These are phyloP conservation scores for Paratinospora sagittata DNA, from an alignment of 164 flowering plant genomes.

Conservation along the genomic window DNA sequence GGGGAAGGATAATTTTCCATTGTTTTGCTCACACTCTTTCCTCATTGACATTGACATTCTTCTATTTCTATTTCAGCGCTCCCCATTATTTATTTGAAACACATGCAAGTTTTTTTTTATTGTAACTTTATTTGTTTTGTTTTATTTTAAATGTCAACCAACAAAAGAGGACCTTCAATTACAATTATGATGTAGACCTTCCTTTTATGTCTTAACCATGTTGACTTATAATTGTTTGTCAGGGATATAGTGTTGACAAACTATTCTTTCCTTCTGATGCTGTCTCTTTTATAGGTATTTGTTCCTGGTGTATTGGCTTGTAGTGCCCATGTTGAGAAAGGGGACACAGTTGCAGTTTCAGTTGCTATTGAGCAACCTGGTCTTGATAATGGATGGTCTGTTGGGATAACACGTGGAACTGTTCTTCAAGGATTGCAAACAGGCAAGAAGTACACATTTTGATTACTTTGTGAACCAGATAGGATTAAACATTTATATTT, in stretches of 20 bases:
- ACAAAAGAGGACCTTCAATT: no score
- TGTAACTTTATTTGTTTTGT: no score
- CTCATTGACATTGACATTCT: neutral
- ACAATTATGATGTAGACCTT: no score
- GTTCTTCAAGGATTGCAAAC: constrained; percentile 62
- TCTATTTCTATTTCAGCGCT: no score
- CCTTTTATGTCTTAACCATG: neutral
- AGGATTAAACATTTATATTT: neutral
- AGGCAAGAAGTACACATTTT: constrained; percentile 36
- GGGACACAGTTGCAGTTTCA: constrained; percentile 85
- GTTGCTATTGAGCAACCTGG: constrained; percentile 82
- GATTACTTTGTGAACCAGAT: neutral
- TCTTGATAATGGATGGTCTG: constrained; percentile 63
- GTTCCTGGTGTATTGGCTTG: constrained; percentile 99
- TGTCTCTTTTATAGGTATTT: constrained; percentile 48
- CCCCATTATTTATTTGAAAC: no score
- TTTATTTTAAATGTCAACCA: no score
- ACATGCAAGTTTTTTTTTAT: no score
- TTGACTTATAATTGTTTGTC: neutral
- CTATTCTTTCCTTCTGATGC: neutral
- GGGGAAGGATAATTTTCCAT: neutral
- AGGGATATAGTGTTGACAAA: constrained; percentile 5
- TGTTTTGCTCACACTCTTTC: neutral
- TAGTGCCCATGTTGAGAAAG: constrained; percentile 93
- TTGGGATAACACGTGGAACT: constrained; percentile 88